These are phyloP conservation scores for Clarkia xantiana DNA, from an alignment of 345 rosid genomes.

Conservation along the genomic window DNA sequence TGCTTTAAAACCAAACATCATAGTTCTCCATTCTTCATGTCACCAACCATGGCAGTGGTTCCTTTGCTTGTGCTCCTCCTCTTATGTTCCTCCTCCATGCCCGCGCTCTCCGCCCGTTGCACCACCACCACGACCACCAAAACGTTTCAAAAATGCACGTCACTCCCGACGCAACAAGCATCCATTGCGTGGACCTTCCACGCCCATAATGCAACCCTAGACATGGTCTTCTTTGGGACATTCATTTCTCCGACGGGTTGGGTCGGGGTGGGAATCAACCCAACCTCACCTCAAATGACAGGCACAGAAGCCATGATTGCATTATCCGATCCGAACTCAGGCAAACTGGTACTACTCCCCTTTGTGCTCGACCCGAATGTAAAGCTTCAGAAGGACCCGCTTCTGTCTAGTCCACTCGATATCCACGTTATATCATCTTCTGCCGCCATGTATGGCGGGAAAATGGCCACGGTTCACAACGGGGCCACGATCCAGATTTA, in stretches of 20 bases:
- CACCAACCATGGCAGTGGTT: slow-evolving; percentile 8
- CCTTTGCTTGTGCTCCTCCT: slow-evolving; percentile 15
- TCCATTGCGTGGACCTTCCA: slow-evolving; percentile 92
- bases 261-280: slow-evolving; percentile 91
- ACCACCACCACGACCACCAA: slow-evolving; percentile 38
- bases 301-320: slow-evolving; percentile 71
- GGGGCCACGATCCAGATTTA: slow-evolving; percentile 75
- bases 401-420: slow-evolving; percentile 74
- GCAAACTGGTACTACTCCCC: slow-evolving; percentile 64
- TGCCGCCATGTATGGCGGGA: slow-evolving; percentile 68
- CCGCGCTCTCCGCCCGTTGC: slow-evolving; percentile 43
- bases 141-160: slow-evolving; percentile 56
- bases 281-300: slow-evolving; percentile 59
- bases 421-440: slow-evolving; percentile 63
- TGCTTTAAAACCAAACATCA: neutral
- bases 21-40: neutral
- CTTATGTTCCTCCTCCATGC: slow-evolving; percentile 13
- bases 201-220: slow-evolving; percentile 59
- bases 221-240: slow-evolving; percentile 79
- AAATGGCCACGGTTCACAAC: slow-evolving; percentile 71
- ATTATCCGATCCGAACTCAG: slow-evolving; percentile 80
- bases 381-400: slow-evolving; percentile 71
- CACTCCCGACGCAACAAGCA: slow-evolving; percentile 87
- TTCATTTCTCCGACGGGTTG: slow-evolving; percentile 95
- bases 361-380: slow-evolving; percentile 65